Base-by-base conservation (phyloP, 306 rosid species). In the Mimosa pudica region DNA sequence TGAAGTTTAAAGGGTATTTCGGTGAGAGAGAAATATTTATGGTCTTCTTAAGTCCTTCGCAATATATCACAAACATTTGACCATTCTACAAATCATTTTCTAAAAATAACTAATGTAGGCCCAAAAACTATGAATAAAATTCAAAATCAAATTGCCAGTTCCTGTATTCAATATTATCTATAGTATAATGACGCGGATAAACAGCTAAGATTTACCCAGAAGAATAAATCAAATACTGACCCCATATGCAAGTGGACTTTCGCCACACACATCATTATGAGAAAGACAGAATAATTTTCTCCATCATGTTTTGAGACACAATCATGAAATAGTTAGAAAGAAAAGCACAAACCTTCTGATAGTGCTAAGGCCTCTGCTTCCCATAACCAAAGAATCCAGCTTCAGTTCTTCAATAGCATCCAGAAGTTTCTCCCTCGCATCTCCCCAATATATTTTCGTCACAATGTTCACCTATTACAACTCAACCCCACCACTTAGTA, bases 401-500 rank as follows among this genome's bases (percentile, higher is more conserved):
- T 94, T 91, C 78, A 94, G 89, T 45, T 89, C 97, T 82, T 91
- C 97, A 76, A 89, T 65, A 3, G 97, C 87, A 11, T 92, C 85
- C 65, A 94, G 71, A 10, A 94, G 86, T 82, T 91, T 94, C 91
- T 94, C 97, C 78, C 98, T 91, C 33, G 97, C 91, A 84, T 94
- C 98, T 32, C 98, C 98, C 97, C 98, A 92, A 66, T 91, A 91
- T 51, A 94, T 51, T 82, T 94, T 94, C 24, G 97, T 66, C 64
- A 94, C 73, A 70, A 92, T 16, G 5, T 10, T 78, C 49, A 86
- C 85, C 98, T 94, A 61, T 10, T 5, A 38, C 42, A 74, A 83
- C 72, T 49, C 42, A 78, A 70, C 44, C 41, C 48, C 67, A 76
- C 3, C 11, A 2, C 63, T 17, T 33, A 48, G 5, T 8, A 4